Evolutionary conservation across 2,329 filamentous ascomycete genomes (phyloP), one percentile per base, ranked within the genome.

Genomic region (Colletotrichum sp.): DNA sequence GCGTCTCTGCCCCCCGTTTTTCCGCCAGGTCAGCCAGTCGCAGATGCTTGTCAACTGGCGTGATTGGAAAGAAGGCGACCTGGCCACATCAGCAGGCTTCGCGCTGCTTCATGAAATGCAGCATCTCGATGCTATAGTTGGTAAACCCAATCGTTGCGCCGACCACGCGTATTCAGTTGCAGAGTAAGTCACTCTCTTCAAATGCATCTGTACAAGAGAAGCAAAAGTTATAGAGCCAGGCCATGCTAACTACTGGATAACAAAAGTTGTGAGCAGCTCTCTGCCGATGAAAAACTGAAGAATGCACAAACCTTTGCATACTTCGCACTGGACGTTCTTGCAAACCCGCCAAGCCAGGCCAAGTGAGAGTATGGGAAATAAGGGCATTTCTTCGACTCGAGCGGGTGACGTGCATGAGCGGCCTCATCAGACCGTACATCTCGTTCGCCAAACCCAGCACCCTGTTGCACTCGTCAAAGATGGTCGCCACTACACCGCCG

Each of bases 51-150:
- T 24, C 13, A 21, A 47, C 1, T 64, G 61, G 61, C n/a, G 36
- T 0, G 15, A 38, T 13, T 16, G 36, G 36, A 8, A 27, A 21
- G 18, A 27, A 64, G 21, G 38, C n/a, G 36, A 51, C n/a, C 0
- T 51, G n/a, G 1, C 4, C 4, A 15, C 13, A 7, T 64, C 61
- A 21, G 61, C 61, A 0, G 61, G 36, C 16, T 24, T 64, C 8
- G 1, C 38, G 4, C 61, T 64, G 61, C 36, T 64, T 27, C 61
- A 64, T 29, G 61, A 64, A 13, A 64, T 64, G 61, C 61, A 64
- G 61, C 61, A 64, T 64, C 36, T 47, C 6, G 36, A 64, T 27
- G 61, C 61, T 9, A 31, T 64, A 7, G 61, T 64, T 2, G 36
- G 33, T 8, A 29, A 4, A n/a, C 31, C 13, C 33, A 64, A 36